Evolutionary conservation across 495 filamentous ascomycete species (phyloP).

Genomic region (Usnea hakonensis): DNA sequence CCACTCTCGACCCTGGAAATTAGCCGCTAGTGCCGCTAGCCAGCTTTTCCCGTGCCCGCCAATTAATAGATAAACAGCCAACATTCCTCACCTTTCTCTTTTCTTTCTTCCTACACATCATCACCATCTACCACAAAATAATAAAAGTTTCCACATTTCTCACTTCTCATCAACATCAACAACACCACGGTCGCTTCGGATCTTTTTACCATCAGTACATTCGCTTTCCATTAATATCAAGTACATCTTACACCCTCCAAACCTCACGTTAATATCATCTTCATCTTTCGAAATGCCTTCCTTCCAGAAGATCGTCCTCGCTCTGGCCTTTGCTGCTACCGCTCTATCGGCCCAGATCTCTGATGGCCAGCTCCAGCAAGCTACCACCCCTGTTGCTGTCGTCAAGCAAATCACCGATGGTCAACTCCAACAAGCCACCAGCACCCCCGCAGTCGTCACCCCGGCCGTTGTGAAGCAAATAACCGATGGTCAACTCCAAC

Average conservation of each 20-base stretch:
- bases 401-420: too few relatives aligned
- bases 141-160: slow-evolving; percentile 11
- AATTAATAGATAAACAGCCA: slow-evolving; percentile 22
- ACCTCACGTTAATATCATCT: slow-evolving; percentile 16
- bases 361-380: slow-evolving; percentile 32
- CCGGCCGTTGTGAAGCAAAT: slow-evolving; percentile 17
- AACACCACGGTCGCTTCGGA: slow-evolving; percentile 23
- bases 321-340: slow-evolving; percentile 21
- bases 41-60: slow-evolving; percentile 18
- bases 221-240: slow-evolving; percentile 16
- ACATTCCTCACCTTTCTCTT: slow-evolving; percentile 12
- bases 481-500: background rate
- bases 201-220: slow-evolving; percentile 18
- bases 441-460: slow-evolving; percentile 26
- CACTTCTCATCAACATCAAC: slow-evolving; percentile 11
- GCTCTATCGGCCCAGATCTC: slow-evolving; percentile 15
- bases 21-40: slow-evolving; percentile 9
- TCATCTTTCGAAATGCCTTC: slow-evolving; percentile 19
- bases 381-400: too few relatives aligned
- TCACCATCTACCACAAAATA: slow-evolving; percentile 7
- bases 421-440: slow-evolving; percentile 42
- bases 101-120: slow-evolving; percentile 5
- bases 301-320: slow-evolving; percentile 21
- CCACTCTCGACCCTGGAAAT: background rate
- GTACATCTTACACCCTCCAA: background rate